phyloP scores from a whole-genome alignment of 225 moss, liverwort and hornwort genomes.

The Pseudisothecium myosuroides region DNA sequence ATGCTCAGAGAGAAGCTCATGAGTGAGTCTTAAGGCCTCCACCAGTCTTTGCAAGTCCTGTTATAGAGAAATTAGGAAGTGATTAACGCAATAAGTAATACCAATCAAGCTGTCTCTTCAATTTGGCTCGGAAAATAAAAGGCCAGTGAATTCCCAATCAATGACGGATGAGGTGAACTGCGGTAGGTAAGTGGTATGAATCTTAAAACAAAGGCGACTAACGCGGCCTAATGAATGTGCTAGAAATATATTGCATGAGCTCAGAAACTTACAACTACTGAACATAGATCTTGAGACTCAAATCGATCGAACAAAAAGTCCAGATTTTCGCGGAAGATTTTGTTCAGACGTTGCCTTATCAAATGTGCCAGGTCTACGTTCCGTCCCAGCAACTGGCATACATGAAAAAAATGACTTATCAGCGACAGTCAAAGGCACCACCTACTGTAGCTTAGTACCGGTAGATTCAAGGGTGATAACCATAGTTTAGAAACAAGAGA shows the following conservation, averaged over 20 bases:
- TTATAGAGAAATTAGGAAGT: background rate
- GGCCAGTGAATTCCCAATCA: background rate
- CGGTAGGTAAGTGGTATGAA: background rate
- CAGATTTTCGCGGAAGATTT: constrained; percentile 77
- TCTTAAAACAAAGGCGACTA: background rate
- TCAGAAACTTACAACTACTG: constrained; percentile 66
- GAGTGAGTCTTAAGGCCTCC: constrained; percentile 44
- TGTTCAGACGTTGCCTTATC: constrained; percentile 81
- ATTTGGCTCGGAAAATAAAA: background rate
- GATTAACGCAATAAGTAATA: background rate
- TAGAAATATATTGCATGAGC: background rate
- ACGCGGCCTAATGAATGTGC: background rate
- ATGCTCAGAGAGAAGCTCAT: constrained; percentile 79
- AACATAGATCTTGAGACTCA: constrained; percentile 87
- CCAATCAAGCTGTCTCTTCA: background rate
- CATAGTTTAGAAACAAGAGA: background rate
- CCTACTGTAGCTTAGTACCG: background rate
- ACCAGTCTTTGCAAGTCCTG: constrained; percentile 55
- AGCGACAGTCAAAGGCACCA: background rate
- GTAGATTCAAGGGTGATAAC: background rate
- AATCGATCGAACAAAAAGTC: constrained; percentile 84
- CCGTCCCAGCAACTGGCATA: constrained; percentile 75
- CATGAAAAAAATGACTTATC: background rate
- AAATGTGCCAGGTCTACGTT: constrained; percentile 75
- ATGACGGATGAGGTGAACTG: background rate